phyloP scores from a whole-genome alignment of 2,329 filamentous ascomycete species.

The Phialophora expanda region DNA sequence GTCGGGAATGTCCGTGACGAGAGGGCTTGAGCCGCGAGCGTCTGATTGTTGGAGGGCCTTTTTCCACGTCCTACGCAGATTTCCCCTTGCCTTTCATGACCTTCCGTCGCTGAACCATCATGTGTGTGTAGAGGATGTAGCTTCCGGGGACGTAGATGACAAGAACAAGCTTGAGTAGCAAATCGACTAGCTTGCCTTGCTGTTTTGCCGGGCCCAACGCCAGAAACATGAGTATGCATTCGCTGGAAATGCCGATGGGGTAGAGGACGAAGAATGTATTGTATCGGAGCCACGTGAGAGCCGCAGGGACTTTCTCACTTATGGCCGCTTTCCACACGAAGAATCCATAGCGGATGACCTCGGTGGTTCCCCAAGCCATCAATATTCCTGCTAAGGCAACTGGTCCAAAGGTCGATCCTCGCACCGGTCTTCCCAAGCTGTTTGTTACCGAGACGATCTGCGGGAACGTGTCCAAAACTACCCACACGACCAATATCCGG shows the following conservation, averaged over 20 bases:
- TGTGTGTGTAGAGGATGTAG: slow-evolving; percentile 88
- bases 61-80: slow-evolving; percentile 41
- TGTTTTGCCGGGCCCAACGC: slow-evolving; percentile 66
- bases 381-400: slow-evolving; percentile 59
- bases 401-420: slow-evolving; percentile 33
- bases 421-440: slow-evolving; percentile 36
- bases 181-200: slow-evolving; percentile 60
- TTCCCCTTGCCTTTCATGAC: slow-evolving; percentile 68
- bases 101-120: slow-evolving; percentile 89
- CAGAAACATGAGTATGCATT: slow-evolving; percentile 78
- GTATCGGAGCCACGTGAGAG: slow-evolving; percentile 77
- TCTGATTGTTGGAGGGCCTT: not conserved
- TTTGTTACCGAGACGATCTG: slow-evolving; percentile 67
- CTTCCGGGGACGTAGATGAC: slow-evolving; percentile 80
- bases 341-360: slow-evolving; percentile 91
- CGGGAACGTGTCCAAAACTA: slow-evolving; percentile 76
- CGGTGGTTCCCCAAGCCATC: slow-evolving; percentile 84
- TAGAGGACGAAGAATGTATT: slow-evolving; percentile 94
- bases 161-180: slow-evolving; percentile 68
- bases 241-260: slow-evolving; percentile 86
- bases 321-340: slow-evolving; percentile 74
- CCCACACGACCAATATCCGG: slow-evolving; percentile 88
- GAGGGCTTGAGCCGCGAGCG: not conserved
- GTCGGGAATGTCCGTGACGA: not conserved
- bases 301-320: slow-evolving; percentile 60